Evolutionary conservation across 352 stramenopile species (phyloP).

Genomic region (Thalassiosira livingstoniorum): DNA sequence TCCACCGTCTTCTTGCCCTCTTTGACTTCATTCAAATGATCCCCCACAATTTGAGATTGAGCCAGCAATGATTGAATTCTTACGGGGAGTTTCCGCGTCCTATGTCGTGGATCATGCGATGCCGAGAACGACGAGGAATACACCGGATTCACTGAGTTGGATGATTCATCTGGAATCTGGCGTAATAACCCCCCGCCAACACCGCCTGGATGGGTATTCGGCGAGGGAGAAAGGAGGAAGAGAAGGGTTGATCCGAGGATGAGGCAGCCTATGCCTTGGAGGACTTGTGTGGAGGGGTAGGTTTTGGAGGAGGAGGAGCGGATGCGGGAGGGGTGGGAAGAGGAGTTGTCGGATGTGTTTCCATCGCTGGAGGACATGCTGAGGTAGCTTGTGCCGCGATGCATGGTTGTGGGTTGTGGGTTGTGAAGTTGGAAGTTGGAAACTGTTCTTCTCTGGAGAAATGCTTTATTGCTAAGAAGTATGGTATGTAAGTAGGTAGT

Average conservation of each 20-base stretch:
- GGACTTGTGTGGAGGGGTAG: not conserved
- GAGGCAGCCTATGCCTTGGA: constrained; percentile 38
- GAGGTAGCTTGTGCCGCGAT: constrained; percentile 44
- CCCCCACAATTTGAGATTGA: constrained; percentile 75
- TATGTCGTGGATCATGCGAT: constrained; percentile 35
- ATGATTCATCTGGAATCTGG: not conserved
- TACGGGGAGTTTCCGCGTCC: constrained; percentile 64
- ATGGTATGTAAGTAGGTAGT: no score
- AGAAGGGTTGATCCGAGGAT: constrained; percentile 30
- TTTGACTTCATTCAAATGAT: constrained; percentile 71
- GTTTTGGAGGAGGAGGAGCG: not conserved
- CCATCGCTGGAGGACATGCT: constrained; percentile 15
- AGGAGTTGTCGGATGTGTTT: not conserved
- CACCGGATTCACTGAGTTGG: not conserved
- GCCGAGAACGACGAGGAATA: not conserved
- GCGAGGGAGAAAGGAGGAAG: constrained; percentile 44
- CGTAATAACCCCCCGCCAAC: constrained; percentile 14
- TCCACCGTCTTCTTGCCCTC: constrained; percentile 78
- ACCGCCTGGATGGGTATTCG: constrained; percentile 33
- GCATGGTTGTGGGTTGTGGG: constrained; percentile 39
- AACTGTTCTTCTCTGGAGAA: no score
- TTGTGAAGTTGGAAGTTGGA: no score
- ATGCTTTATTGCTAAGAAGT: no score
- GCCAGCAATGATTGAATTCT: constrained; percentile 68
- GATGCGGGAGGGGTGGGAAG: not conserved